Conservation (phyloP, 805 yeast genomes). For the Yarrowia divulgata region DNA sequence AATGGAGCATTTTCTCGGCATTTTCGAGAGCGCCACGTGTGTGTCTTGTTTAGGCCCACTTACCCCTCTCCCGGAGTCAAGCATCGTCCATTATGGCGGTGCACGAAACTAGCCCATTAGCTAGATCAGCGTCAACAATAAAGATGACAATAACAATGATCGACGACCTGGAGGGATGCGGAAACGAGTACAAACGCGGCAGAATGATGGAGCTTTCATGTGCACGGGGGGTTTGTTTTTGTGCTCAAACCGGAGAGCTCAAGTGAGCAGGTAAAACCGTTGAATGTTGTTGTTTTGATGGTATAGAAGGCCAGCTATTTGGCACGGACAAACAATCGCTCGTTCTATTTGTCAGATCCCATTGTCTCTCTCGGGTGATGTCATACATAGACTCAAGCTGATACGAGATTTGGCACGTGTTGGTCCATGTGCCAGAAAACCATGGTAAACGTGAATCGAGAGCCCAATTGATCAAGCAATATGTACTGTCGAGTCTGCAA, state of each 20-base stretch:
- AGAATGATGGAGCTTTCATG: neutral
- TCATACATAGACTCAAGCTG: constrained; percentile 4
- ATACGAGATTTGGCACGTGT: constrained; percentile 21
- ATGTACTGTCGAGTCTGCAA: too few relatives aligned
- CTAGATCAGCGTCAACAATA: constrained; percentile 9
- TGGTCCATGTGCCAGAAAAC: neutral
- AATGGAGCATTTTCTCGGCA: neutral
- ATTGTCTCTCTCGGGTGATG: constrained; percentile 7
- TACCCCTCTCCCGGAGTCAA: neutral
- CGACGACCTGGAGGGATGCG: constrained; percentile 6
- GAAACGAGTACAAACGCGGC: constrained; percentile 8
- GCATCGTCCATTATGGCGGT: neutral
- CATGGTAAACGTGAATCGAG: neutral
- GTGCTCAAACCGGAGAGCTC: neutral
- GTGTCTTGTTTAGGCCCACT: too few relatives aligned
- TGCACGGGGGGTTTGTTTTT: neutral
- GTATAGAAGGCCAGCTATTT: neutral
- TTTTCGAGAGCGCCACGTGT: neutral
- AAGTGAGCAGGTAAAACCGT: too few relatives aligned
- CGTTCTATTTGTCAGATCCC: neutral
- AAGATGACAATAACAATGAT: constrained; percentile 5
- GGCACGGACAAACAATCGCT: neutral
- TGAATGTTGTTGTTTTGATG: neutral
- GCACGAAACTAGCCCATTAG: constrained; percentile 6
- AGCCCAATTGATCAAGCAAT: too few relatives aligned